Conservation (phyloP, 331 rosid species). For the Saraca asoca region DNA sequence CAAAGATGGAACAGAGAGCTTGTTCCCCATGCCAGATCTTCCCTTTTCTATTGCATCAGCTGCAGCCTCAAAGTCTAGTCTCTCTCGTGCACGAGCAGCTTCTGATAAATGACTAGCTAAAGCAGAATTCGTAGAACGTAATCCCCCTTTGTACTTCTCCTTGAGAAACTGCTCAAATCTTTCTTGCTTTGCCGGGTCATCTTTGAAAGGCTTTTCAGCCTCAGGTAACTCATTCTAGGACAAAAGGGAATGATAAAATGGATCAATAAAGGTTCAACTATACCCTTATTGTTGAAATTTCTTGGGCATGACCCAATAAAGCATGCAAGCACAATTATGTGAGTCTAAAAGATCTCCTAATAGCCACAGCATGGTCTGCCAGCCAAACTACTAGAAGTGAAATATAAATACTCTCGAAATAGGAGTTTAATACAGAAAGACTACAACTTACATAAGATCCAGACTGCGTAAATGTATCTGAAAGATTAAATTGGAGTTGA, state of each 20-base stretch:
- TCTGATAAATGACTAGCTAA: slow-evolving; percentile 85
- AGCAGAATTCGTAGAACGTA: slow-evolving; percentile 69
- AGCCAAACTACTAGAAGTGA: slow-evolving; percentile 32
- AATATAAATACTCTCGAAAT: slow-evolving; percentile 26
- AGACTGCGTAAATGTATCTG: slow-evolving; percentile 81
- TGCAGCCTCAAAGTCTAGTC: slow-evolving; percentile 93
- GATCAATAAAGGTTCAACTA: slow-evolving; percentile 15
- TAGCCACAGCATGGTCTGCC: slow-evolving; percentile 18
- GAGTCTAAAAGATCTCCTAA: neutral
- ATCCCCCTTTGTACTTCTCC: slow-evolving; percentile 89
- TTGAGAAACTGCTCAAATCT: slow-evolving; percentile 88
- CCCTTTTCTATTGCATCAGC: slow-evolving; percentile 87
- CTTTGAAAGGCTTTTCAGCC: slow-evolving; percentile 77
- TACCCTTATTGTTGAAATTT: slow-evolving; percentile 17
- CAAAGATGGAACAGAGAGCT: slow-evolving; percentile 49
- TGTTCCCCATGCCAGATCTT: slow-evolving; percentile 57
- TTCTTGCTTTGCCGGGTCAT: slow-evolving; percentile 88
- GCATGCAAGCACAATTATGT: slow-evolving; percentile 17
- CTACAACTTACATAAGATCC: slow-evolving; percentile 62
- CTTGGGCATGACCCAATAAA: slow-evolving; percentile 10
- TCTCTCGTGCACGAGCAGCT: slow-evolving; percentile 92
- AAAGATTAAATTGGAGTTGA: slow-evolving; percentile 81
- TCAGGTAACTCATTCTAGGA: slow-evolving; percentile 57
- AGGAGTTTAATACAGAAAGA: slow-evolving; percentile 26
- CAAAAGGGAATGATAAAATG: slow-evolving; percentile 31